Conservation (phyloP, 805 yeast species). For the Vanderwaltozyma polyspora region DNA sequence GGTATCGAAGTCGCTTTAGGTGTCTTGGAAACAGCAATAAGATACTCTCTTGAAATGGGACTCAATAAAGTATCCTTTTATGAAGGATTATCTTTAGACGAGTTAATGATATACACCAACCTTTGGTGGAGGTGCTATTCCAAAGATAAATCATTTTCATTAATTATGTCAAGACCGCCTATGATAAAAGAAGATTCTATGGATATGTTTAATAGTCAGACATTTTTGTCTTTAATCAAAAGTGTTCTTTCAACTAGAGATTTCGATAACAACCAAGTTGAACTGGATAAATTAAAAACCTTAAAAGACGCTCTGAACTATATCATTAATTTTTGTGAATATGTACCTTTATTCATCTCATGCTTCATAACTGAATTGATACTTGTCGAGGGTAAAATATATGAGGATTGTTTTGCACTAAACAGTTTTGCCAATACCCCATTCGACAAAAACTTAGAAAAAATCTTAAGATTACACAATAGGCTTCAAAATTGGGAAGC, state of each 20-base stretch:
- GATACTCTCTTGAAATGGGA: conserved; percentile 48
- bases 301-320: conserved; percentile 11
- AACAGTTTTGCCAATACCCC: conserved; percentile 9
- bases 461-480: conserved; percentile 8
- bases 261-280: conserved; percentile 5
- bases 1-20: conserved; percentile 34
- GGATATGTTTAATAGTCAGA: conserved; percentile 9
- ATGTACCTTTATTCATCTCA: conserved; percentile 14
- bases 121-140: conserved; percentile 39
- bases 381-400: conserved; percentile 10
- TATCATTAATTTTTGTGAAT: conserved; percentile 11
- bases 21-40: conserved; percentile 35
- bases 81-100: conserved; percentile 28
- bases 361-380: conserved; percentile 12
- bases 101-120: conserved; percentile 28
- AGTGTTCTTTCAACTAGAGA: neutral
- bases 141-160: conserved; percentile 14
- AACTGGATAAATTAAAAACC: conserved; percentile 6
- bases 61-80: conserved; percentile 40
- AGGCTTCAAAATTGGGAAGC: conserved; percentile 16
- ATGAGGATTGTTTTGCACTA: conserved; percentile 12
- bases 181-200: conserved; percentile 14
- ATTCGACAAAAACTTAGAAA: conserved; percentile 17
- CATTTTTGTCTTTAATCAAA: conserved; percentile 12
- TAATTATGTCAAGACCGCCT: conserved; percentile 16